These are phyloP conservation scores for Saprolegnia diclina DNA, from an alignment of 352 stramenopile species.

Conservation along the genomic window DNA sequence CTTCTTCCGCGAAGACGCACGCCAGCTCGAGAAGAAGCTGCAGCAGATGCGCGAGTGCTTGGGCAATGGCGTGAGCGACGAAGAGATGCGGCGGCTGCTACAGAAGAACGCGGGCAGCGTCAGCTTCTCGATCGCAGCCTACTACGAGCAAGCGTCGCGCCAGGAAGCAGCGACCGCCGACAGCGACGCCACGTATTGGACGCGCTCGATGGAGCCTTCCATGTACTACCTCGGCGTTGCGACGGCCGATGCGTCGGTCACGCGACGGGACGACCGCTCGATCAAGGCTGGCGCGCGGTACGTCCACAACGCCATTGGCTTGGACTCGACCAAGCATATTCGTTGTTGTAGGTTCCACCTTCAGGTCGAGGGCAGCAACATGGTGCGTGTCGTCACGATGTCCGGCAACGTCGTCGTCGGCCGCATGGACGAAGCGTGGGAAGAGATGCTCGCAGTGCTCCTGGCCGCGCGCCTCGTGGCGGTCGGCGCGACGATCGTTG, in stretches of 20 bases:
- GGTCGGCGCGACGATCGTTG: constrained; percentile 10
- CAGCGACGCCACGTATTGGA: constrained; percentile 38
- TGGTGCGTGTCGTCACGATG: constrained; percentile 15
- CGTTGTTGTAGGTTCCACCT: constrained; percentile 8
- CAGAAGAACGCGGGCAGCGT: constrained; percentile 73
- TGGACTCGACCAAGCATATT: not conserved
- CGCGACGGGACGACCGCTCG: constrained; percentile 11
- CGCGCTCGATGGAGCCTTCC: constrained; percentile 13
- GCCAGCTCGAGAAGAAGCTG: constrained; percentile 57
- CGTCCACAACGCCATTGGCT: not conserved
- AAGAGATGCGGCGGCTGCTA: constrained; percentile 50
- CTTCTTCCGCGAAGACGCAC: constrained; percentile 43
- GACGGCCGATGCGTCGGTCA: constrained; percentile 15
- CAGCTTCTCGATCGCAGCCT: constrained; percentile 54
- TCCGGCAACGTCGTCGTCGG: constrained; percentile 12
- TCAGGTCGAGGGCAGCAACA: constrained; percentile 13
- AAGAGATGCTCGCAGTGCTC: constrained; percentile 5
- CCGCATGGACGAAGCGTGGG: constrained; percentile 25
- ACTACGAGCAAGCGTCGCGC: constrained; percentile 48
- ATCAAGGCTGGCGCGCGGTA: constrained; percentile 10
- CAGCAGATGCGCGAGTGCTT: constrained; percentile 63
- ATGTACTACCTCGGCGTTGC: constrained; percentile 20
- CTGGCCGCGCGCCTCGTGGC: not conserved
- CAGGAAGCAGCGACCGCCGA: constrained; percentile 1
- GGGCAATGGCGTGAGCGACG: constrained; percentile 53